Conservation (phyloP, 2,329 filamentous ascomycete genomes). For the Metarhizium brunneum region DNA sequence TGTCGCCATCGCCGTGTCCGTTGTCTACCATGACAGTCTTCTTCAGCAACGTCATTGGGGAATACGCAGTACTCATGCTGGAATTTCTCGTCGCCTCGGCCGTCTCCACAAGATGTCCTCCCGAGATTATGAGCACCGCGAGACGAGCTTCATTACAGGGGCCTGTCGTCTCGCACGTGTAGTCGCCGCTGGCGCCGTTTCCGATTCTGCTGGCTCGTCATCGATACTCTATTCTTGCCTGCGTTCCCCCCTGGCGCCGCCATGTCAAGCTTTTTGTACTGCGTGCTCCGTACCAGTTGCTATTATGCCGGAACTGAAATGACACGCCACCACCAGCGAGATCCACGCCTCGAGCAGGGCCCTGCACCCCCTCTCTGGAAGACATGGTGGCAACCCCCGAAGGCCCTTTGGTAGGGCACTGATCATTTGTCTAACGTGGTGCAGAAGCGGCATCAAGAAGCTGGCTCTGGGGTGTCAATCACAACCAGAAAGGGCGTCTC, state of each 20-base stretch:
- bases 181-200: neutral
- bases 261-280: neutral
- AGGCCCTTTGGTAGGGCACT: neutral
- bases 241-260: neutral
- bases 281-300: neutral
- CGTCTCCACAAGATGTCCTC: neutral
- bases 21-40: too few species aligned
- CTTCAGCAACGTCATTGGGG: too few species aligned
- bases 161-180: neutral
- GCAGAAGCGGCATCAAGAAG: neutral
- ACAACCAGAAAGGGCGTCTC: neutral
- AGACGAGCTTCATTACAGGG: neutral
- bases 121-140: neutral
- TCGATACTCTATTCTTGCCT: neutral
- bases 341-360: neutral
- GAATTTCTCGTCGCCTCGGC: neutral
- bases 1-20: neutral
- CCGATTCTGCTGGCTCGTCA: neutral
- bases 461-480: too few species aligned
- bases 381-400: neutral
- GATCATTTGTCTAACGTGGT: neutral
- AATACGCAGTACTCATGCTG: too few species aligned
- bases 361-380: neutral
- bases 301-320: neutral
- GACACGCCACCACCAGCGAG: neutral